Conservation (phyloP, 2,329 filamentous ascomycete genomes). For the Talaromyces rugulosus region DNA sequence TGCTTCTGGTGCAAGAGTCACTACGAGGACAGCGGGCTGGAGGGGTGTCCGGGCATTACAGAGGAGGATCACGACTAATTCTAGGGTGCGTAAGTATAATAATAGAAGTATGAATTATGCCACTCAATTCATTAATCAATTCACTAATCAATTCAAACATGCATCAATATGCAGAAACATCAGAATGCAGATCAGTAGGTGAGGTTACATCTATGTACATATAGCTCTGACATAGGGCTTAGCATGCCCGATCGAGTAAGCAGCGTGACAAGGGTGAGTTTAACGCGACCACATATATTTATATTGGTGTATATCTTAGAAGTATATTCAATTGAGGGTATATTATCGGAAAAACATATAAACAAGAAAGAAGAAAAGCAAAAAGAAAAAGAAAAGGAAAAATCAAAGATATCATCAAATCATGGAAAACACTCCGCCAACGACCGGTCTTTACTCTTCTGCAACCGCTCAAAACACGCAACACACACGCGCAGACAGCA, state of each 20-base stretch:
- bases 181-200: background rate
- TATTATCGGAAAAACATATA: background rate
- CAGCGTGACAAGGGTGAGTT: background rate
- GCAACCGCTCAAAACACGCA: constrained; percentile 29
- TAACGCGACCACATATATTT: background rate
- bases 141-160: background rate
- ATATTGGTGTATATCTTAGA: too few relatives aligned
- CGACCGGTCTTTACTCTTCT: constrained; percentile 29
- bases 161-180: too few relatives aligned
- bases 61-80: constrained; percentile 72
- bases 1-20: constrained; percentile 95
- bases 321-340: background rate
- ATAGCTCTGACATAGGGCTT: background rate
- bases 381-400: too few relatives aligned
- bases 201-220: background rate
- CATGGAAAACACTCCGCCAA: constrained; percentile 20
- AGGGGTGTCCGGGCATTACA: constrained; percentile 80
- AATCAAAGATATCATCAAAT: background rate
- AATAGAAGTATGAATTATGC: too few relatives aligned
- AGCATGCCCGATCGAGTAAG: background rate
- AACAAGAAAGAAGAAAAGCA: too few relatives aligned
- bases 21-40: constrained; percentile 69
- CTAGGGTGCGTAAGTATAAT: background rate
- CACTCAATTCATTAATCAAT: background rate
- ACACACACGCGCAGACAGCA: constrained; percentile 39